A percentile compares a stretch with the other conserved stretches of the same genome.
These are phyloP conservation scores for Tricholoma flavovirens DNA, from an alignment of 768 basidiomycete genomes.

Conservation along the genomic window DNA sequence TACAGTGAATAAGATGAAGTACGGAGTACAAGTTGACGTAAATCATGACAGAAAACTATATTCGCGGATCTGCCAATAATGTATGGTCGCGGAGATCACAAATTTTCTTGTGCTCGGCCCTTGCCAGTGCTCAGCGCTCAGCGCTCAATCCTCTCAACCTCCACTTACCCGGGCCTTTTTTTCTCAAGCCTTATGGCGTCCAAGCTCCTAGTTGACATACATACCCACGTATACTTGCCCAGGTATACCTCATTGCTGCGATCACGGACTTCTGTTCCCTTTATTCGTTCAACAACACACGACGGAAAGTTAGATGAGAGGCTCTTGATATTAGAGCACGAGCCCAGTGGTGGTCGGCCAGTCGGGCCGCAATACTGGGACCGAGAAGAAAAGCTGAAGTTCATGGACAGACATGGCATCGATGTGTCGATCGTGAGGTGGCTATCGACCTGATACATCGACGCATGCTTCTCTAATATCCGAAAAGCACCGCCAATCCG, in stretches of 20 bases:
- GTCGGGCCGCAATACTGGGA: conserved; percentile 86
- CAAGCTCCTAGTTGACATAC: conserved; percentile 65
- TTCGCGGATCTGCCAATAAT: background rate
- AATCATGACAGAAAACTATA: background rate
- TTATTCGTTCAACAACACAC: conserved; percentile 48
- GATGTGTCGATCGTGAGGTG: conserved; percentile 76
- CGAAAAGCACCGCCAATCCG: conserved; percentile 72
- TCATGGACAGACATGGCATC: conserved; percentile 82
- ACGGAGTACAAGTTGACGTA: background rate
- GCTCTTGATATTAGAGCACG: conserved; percentile 71
- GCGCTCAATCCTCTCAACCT: conserved; percentile 1
- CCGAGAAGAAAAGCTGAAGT: conserved; percentile 63
- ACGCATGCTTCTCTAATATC: background rate
- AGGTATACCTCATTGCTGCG: conserved; percentile 70
- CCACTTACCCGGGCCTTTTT: conserved; percentile 1
- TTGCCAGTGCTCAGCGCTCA: no score
- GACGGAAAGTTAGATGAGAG: conserved; percentile 57
- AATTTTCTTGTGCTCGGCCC: conserved; percentile 12
- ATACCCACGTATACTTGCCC: conserved; percentile 83
- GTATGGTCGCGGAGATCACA: background rate
- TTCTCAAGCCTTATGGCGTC: conserved; percentile 22
- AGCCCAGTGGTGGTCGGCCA: conserved; percentile 74
- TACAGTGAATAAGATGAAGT: conserved; percentile 1
- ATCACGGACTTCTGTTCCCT: conserved; percentile 56
- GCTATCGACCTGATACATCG: background rate